A percentile compares a stretch with the other conserved stretches of the same genome.
Conservation (phyloP, 139 green algal genomes). For the Micractinium conductrix region DNA sequence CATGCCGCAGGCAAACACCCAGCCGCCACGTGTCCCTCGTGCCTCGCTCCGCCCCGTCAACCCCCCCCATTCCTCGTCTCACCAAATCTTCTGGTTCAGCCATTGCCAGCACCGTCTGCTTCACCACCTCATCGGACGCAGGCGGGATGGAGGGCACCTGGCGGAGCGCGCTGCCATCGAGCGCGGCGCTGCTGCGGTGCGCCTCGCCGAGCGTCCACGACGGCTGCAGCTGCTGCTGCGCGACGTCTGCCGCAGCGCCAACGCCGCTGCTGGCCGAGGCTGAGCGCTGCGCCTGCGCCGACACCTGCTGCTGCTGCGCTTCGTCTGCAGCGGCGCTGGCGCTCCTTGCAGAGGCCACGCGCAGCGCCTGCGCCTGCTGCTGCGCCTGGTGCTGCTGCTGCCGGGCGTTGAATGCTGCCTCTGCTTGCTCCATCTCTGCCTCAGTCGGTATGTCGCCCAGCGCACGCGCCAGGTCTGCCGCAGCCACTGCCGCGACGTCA, state of each 20-base stretch:
- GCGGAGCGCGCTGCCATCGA: conserved; percentile 29
- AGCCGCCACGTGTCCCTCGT: too few species aligned
- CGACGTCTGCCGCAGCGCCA: too few species aligned
- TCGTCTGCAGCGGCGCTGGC: neutral
- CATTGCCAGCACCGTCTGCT: neutral
- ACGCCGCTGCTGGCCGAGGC: neutral
- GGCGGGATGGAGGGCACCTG: neutral
- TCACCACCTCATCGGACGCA: neutral
- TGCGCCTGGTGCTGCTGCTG: neutral
- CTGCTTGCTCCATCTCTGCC: neutral
- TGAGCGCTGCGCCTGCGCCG: neutral
- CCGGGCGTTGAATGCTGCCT: neutral
- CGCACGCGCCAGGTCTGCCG: neutral
- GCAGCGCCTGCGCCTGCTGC: neutral
- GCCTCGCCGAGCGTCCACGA: neutral
- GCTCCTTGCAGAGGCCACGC: neutral
- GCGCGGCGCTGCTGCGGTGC: neutral
- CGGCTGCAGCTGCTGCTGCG: neutral
- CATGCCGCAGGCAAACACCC: too few species aligned
- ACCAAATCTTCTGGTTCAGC: conserved; percentile 17
- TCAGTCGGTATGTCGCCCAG: conserved; percentile 6
- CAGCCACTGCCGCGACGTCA: too few species aligned
- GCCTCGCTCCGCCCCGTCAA: too few species aligned
- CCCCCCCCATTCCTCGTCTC: neutral
- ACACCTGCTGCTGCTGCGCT: neutral